phyloP scores from a whole-genome alignment of 208 protist species.

The Trypanosoma grayi region DNA sequence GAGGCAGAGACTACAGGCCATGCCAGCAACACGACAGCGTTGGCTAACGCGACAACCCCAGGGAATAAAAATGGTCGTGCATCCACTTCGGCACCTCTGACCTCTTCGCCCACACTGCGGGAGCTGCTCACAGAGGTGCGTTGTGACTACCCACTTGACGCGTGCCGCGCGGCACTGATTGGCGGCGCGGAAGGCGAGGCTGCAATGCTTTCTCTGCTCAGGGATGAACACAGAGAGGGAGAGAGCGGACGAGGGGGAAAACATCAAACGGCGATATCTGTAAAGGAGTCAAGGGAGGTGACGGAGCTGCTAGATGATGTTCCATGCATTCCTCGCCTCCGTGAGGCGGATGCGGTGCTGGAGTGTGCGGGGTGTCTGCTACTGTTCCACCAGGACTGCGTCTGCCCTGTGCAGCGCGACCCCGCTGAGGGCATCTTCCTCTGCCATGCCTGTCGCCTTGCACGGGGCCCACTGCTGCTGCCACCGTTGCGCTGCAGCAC shows the following conservation, averaged over 20 bases:
- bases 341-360: slow-evolving; percentile 65
- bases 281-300: slow-evolving; percentile 6
- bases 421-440: slow-evolving; percentile 46
- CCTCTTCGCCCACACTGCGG: neutral
- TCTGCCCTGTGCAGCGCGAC: slow-evolving; percentile 65
- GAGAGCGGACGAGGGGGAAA: neutral
- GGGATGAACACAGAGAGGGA: neutral
- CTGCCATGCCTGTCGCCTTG: slow-evolving; percentile 74
- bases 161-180: slow-evolving; percentile 25
- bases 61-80: neutral
- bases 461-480: neutral
- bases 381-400: slow-evolving; percentile 74
- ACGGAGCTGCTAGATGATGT: slow-evolving; percentile 25
- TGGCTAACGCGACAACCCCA: neutral
- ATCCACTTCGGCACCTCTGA: neutral
- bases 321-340: slow-evolving; percentile 34
- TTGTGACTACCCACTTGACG: slow-evolving; percentile 6
- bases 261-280: neutral
- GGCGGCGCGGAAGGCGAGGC: slow-evolving; percentile 3
- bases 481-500: slow-evolving; percentile 1
- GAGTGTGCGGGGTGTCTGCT: slow-evolving; percentile 74
- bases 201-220: slow-evolving; percentile 20
- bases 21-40: neutral
- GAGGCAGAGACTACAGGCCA: neutral
- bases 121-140: slow-evolving; percentile 11